Evolutionary conservation across 768 basidiomycete genomes (phyloP), one percentile per base, ranked within the genome.

Genomic region (Austroboletus eburneus): DNA sequence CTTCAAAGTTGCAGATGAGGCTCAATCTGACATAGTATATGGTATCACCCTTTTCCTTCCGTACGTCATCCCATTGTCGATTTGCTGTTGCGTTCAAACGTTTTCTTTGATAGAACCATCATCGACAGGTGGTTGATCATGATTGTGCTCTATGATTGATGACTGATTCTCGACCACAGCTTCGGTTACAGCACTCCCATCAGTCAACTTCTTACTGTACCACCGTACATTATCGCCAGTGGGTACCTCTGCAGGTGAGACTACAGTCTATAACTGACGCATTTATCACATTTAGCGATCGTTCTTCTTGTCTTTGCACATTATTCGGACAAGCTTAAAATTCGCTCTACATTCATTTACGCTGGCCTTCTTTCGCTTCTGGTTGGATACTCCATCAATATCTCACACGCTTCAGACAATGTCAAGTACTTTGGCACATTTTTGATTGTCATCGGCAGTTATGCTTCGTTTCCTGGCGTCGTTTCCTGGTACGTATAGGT

Each of bases 341-440:
- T 72, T 47, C 79, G 85, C 16, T 79, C 69, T 10, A 78, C 76
- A 0, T 86, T 83, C 66, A 74, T 87, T 49, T 51, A 79, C 8
- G 69, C 71, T 0, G 78, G 77, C 0, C 73, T 77, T 4, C 16
- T 67, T 1, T 69, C 80, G 62, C 73, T 71, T 42, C 59, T 81
- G 29, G 68, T 82, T 23, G 84, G 85, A 0, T 86, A 80, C 56
- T 45, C 71, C 0, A 83, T 86, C 62, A 81, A 84, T 56, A 79
- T 87, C 42, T 78, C 81, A 1, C 57, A 72, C 12, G 76, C 65
- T 1, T 54, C 75, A 0, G 57, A 59, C 37, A 79, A 81, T 0
- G 78, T 69, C 22, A 86, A 87, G 63, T 87, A 87, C 60, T 82
- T 85, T 51, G 85, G 83, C 1, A 85, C 79, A 0, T 88, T 82